Evolutionary conservation across 768 basidiomycete species (phyloP), one percentile per base, ranked within the genome.

Genomic region (Amanita molliuscula): DNA sequence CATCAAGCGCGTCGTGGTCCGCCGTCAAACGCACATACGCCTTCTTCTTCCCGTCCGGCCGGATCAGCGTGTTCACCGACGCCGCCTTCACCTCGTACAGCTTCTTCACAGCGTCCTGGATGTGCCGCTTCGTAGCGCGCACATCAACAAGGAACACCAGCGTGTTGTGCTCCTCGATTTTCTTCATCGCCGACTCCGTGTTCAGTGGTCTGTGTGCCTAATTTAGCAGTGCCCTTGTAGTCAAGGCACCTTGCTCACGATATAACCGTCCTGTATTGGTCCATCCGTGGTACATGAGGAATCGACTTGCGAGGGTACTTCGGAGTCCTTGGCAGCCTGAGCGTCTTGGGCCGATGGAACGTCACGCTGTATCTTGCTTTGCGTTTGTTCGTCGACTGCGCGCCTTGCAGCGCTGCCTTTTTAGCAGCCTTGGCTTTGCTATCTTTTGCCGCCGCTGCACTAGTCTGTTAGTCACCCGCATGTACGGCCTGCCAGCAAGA

Each of bases 111-210:
- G 96, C 96, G 61, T 97, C 91, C 81, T 93, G 95, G 75, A 98
- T 98, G 71, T 99, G 92, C 42, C 92, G 82, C 81, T 99, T 99
- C 82, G 96, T 99, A 58, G 91, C 74, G 66, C 81, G 84, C 68
- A 97, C 62, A 69, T 97, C 94, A 47, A 96, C 93, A 54, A 98
- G 84, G 77, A 98, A 99, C 53, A 99, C 96, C 52, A 98, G 81
- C 28, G 96, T 99, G 72, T 99, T 98, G 78, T 97, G 84, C 70
- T 97, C 95, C 78, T 99, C 95, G 52, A 99, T 99, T 81, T 99
- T 96, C 81, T 97, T 95, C 95, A 98, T 97, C 55, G 95, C 94
- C 10, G 82, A 85, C 70, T 98, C 94, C 13, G 92, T 95, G 82
- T 92, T 95, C 67, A 92, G 67, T 15, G 89, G 89, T 46, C 85